A percentile compares a stretch with the other conserved stretches of the same genome.
phyloP scores from a whole-genome alignment of 805 yeast genomes.

The Barnettozyma pratensis region DNA sequence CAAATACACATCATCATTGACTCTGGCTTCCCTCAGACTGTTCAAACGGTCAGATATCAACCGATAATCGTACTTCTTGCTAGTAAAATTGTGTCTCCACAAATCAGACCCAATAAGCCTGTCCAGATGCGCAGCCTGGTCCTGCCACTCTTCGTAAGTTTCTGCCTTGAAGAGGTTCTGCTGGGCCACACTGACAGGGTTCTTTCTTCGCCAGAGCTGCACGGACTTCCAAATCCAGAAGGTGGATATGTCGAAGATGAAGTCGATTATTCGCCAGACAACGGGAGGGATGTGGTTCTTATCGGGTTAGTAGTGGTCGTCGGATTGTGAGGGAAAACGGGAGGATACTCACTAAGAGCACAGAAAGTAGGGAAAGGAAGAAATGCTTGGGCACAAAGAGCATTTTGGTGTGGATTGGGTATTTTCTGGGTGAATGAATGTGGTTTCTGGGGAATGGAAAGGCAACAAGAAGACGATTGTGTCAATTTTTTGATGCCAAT shows the following conservation, averaged over 20 bases:
- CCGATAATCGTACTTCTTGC: constrained; percentile 77
- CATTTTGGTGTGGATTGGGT: constrained; percentile 4
- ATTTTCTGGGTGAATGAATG: not conserved
- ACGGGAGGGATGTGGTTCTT: constrained; percentile 37
- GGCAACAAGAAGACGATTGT: too few species aligned
- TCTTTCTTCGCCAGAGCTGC: constrained; percentile 28
- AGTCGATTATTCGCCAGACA: constrained; percentile 35
- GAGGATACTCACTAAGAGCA: constrained; percentile 12
- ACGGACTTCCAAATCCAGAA: constrained; percentile 34
- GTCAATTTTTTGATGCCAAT: too few species aligned
- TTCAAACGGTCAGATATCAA: constrained; percentile 72
- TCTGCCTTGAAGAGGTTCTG: constrained; percentile 46
- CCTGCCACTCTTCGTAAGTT: constrained; percentile 69
- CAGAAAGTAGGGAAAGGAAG: constrained; percentile 14
- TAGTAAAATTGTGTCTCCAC: constrained; percentile 81
- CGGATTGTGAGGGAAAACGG: not conserved
- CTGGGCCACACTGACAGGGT: constrained; percentile 42
- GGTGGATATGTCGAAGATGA: constrained; percentile 35
- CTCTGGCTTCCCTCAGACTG: constrained; percentile 55
- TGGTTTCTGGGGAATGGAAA: not conserved
- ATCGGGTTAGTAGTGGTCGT: not conserved
- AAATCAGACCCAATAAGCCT: constrained; percentile 47
- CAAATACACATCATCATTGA: constrained; percentile 44
- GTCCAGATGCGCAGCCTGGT: constrained; percentile 44
- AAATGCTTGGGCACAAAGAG: constrained; percentile 9